A percentile compares a stretch with the other conserved stretches of the same genome.
Evolutionary conservation across 768 basidiomycete species (phyloP).

Genomic region (Lactarius sanguifluus): DNA sequence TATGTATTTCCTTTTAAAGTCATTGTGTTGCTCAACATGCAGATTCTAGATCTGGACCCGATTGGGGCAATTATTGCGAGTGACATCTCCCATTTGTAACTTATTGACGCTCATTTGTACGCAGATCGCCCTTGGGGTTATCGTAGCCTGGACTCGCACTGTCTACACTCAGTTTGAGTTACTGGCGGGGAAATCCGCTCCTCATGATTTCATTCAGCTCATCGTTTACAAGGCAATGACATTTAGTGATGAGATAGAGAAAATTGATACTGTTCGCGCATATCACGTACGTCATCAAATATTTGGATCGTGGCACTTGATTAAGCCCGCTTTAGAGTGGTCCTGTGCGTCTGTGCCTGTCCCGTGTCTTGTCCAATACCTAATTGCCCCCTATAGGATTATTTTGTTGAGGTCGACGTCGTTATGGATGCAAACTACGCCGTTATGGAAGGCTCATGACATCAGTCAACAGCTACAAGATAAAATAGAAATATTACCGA

Average conservation of each 20-base stretch:
- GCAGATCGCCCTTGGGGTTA: constrained; percentile 79
- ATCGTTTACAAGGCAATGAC: constrained; percentile 91
- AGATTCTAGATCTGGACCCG: constrained; percentile 63
- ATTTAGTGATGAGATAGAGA: constrained; percentile 81
- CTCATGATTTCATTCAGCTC: constrained; percentile 86
- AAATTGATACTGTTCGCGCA: constrained; percentile 89
- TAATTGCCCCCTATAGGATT: constrained; percentile 50
- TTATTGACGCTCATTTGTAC: constrained; percentile 16
- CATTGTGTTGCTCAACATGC: background rate
- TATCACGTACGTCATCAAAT: constrained; percentile 66
- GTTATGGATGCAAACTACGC: constrained; percentile 89
- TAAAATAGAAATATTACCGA: constrained; percentile 84
- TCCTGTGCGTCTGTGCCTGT: constrained; percentile 47
- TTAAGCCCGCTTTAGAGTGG: constrained; percentile 52
- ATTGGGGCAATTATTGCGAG: constrained; percentile 73
- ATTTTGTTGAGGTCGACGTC: constrained; percentile 94
- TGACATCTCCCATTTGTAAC: background rate
- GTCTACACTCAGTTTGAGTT: constrained; percentile 80
- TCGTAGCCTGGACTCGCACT: constrained; percentile 73
- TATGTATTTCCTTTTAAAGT: constrained; percentile 39
- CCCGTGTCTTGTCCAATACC: background rate
- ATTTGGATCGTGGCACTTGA: background rate
- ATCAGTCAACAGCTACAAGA: constrained; percentile 82
- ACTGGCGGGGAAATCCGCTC: constrained; percentile 89
- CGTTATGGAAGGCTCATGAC: constrained; percentile 87